phyloP scores from a whole-genome alignment of 495 filamentous ascomycete species.

The Evansstolkia leycettana region DNA sequence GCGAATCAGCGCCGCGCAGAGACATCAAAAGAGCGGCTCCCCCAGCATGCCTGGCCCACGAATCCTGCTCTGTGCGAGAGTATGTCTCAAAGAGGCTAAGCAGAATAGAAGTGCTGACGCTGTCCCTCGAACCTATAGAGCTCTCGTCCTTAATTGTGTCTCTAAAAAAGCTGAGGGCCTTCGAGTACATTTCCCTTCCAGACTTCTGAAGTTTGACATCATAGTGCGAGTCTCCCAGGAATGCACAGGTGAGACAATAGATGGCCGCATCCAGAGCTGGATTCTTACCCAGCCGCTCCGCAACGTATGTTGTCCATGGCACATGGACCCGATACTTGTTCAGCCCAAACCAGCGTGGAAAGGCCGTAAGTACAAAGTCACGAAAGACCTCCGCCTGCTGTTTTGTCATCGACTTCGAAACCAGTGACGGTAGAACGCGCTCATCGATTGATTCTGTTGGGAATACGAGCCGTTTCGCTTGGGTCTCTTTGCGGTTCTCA shows the following conservation, averaged over 20 bases:
- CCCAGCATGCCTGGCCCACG: conserved; percentile 20
- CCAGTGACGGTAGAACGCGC: conserved; percentile 10
- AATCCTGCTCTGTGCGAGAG: conserved; percentile 13
- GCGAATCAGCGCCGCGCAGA: conserved; percentile 16
- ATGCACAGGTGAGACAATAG: conserved; percentile 10
- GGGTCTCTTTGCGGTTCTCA: background rate
- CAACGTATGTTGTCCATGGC: conserved; percentile 13
- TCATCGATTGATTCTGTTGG: conserved; percentile 10
- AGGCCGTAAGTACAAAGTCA: conserved; percentile 12
- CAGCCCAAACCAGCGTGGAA: conserved; percentile 13
- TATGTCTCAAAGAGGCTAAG: conserved; percentile 21
- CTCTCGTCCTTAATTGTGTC: conserved; percentile 10
- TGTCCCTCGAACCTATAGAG: conserved; percentile 12
- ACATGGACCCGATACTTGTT: conserved; percentile 13
- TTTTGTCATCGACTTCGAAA: conserved; percentile 8
- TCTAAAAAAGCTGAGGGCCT: conserved; percentile 18
- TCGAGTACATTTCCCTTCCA: conserved; percentile 17
- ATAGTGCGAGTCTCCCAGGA: conserved; percentile 9
- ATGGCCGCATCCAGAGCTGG: conserved; percentile 13
- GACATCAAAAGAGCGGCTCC: conserved; percentile 17
- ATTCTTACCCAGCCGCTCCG: conserved; percentile 8
- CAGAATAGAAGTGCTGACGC: conserved; percentile 14
- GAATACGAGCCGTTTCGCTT: too few species aligned
- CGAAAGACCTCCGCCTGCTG: conserved; percentile 16
- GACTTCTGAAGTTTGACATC: conserved; percentile 9